Percentiles rank a stretch among this genome's conserved stretches.
Evolutionary conservation across 192 early-diverging fungal genomes (phyloP).

Genomic region (Phycomyces blakesleeanus): DNA sequence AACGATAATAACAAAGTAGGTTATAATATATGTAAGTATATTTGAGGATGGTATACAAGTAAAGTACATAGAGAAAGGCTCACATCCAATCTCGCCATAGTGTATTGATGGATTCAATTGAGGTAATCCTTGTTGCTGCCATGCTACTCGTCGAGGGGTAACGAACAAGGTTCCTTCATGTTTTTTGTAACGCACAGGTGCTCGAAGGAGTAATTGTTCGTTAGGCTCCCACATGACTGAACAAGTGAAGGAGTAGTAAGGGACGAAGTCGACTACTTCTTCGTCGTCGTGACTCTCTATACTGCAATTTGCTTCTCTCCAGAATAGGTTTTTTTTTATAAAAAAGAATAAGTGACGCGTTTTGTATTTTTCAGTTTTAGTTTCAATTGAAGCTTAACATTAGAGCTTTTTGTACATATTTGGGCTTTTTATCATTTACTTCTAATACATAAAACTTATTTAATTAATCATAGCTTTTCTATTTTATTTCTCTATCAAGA

Average conservation of each 20-base stretch:
- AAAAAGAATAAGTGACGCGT: too few relatives aligned
- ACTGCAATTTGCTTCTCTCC: too few relatives aligned
- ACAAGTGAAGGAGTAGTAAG: neutral
- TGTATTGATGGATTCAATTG: conserved; percentile 27
- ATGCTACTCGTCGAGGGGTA: conserved; percentile 30
- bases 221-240: conserved; percentile 33
- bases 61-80: neutral
- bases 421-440: too few relatives aligned
- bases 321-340: too few relatives aligned
- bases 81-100: conserved; percentile 30
- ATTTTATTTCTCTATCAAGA: too few relatives aligned
- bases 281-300: too few relatives aligned
- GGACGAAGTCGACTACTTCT: neutral
- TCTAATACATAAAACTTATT: too few relatives aligned
- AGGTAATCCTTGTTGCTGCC: conserved; percentile 27
- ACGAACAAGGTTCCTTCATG: conserved; percentile 35
- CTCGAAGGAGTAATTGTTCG: conserved; percentile 32
- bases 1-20: neutral
- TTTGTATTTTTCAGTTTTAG: too few relatives aligned
- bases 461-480: too few relatives aligned
- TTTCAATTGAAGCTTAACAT: too few relatives aligned
- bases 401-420: too few relatives aligned
- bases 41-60: neutral
- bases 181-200: conserved; percentile 29
- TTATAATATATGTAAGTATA: neutral